A percentile compares a stretch with the other conserved stretches of the same genome.
phyloP scores from a whole-genome alignment of 495 filamentous ascomycete genomes.

The Aspergillus cavernicola region DNA sequence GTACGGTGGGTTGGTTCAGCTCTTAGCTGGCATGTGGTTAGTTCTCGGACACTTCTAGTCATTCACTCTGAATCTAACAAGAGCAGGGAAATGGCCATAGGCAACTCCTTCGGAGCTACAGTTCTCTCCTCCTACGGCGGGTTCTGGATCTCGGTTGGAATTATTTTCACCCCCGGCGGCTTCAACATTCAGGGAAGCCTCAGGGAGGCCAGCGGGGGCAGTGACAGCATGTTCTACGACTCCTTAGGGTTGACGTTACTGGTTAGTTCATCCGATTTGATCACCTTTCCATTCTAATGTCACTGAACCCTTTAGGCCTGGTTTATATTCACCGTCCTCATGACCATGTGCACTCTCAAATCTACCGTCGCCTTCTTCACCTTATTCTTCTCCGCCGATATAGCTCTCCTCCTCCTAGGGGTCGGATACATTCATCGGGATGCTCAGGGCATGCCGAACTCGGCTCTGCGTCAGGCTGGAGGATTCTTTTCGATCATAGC shows the following conservation, averaged over 20 bases:
- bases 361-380: conserved; percentile 90
- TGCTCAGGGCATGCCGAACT: conserved; percentile 38
- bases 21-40: conserved; percentile 91
- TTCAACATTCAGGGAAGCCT: conserved; percentile 51
- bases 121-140: conserved; percentile 90
- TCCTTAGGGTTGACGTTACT: conserved; percentile 76
- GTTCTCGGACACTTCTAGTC: conserved; percentile 28
- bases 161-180: conserved; percentile 74
- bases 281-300: neutral
- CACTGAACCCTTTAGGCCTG: conserved; percentile 54
- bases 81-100: conserved; percentile 88
- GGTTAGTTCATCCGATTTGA: conserved; percentile 33
- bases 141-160: conserved; percentile 87
- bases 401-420: conserved; percentile 76
- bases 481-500: conserved; percentile 77
- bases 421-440: conserved; percentile 56
- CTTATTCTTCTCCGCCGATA: conserved; percentile 81
- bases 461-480: conserved; percentile 60
- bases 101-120: conserved; percentile 94
- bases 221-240: conserved; percentile 50
- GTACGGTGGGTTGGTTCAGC: conserved; percentile 77
- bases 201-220: conserved; percentile 38
- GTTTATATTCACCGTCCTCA: conserved; percentile 86
- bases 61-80: neutral
- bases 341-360: conserved; percentile 77